Percentiles rank a stretch among this genome's conserved stretches.
Evolutionary conservation across 2,329 filamentous ascomycete genomes (phyloP).

Genomic region (Hypoxylon sp.): DNA sequence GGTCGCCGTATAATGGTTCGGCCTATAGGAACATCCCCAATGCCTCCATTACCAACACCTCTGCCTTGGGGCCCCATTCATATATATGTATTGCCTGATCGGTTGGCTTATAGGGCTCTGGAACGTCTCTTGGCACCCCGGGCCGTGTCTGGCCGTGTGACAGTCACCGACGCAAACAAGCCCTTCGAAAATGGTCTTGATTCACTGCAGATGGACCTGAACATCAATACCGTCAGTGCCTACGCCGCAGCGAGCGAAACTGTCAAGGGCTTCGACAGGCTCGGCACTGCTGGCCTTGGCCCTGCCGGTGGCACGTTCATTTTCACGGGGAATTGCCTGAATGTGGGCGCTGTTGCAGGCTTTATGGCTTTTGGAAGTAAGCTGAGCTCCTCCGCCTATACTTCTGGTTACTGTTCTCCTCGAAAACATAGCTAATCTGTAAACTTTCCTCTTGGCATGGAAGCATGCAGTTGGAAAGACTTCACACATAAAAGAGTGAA

Average conservation of each 20-base stretch:
- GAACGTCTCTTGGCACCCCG: no score
- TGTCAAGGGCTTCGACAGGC: slow-evolving; percentile 31
- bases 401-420: not conserved
- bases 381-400: not conserved
- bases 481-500: not conserved
- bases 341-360: slow-evolving; percentile 19
- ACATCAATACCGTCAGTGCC: slow-evolving; percentile 21
- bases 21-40: no score
- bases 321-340: slow-evolving; percentile 40
- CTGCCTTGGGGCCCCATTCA: no score
- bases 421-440: not conserved
- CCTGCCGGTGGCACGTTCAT: slow-evolving; percentile 37
- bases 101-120: no score
- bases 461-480: no score
- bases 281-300: slow-evolving; percentile 26
- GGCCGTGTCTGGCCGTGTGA: no score
- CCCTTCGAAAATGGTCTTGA: slow-evolving; percentile 24
- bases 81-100: no score
- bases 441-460: not conserved
- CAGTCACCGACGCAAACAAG: not conserved
- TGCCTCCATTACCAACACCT: no score
- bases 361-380: slow-evolving; percentile 35
- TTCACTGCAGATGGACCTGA: not conserved
- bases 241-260: slow-evolving; percentile 30
- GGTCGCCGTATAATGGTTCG: no score